phyloP scores from a whole-genome alignment of 1,139 yeast species.

The Kodamaea plutei region DNA sequence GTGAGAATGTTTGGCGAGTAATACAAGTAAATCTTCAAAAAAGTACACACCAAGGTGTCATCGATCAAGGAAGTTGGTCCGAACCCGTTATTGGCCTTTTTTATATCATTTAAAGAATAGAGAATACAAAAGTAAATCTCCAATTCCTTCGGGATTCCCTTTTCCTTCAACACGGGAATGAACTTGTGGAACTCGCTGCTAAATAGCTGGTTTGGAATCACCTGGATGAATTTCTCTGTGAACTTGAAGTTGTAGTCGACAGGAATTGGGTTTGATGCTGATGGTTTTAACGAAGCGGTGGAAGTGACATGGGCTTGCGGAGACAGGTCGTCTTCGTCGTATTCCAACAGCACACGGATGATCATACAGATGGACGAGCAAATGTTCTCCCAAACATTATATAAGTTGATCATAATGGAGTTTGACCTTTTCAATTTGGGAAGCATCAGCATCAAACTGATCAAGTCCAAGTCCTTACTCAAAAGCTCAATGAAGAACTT shows the following conservation, averaged over 20 bases:
- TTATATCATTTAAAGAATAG: slow-evolving; percentile 56
- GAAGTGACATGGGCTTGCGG: neutral
- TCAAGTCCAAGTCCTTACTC: slow-evolving; percentile 51
- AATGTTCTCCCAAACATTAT: slow-evolving; percentile 62
- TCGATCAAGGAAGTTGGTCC: slow-evolving; percentile 79
- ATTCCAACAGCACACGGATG: slow-evolving; percentile 39
- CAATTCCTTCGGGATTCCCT: slow-evolving; percentile 26
- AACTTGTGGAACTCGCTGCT: slow-evolving; percentile 35
- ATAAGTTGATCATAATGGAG: slow-evolving; percentile 64
- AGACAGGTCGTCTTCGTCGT: slow-evolving; percentile 4
- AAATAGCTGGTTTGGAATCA: slow-evolving; percentile 46
- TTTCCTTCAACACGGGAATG: slow-evolving; percentile 24
- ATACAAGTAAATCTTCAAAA: slow-evolving; percentile 45
- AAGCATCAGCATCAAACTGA: slow-evolving; percentile 54
- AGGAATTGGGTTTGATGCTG: too few relatives aligned
- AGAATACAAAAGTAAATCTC: slow-evolving; percentile 41
- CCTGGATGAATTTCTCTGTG: slow-evolving; percentile 51
- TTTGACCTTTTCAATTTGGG: slow-evolving; percentile 73
- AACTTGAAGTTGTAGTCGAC: slow-evolving; percentile 45
- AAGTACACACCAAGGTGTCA: slow-evolving; percentile 66
- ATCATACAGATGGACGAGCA: slow-evolving; percentile 47
- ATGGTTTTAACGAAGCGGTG: neutral
- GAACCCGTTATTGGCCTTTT: slow-evolving; percentile 74
- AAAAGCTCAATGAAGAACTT: slow-evolving; percentile 58
- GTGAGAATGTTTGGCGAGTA: slow-evolving; percentile 11